Evolutionary conservation across 2,329 filamentous ascomycete genomes (phyloP).

Genomic region (Uncinocarpus reesii): DNA sequence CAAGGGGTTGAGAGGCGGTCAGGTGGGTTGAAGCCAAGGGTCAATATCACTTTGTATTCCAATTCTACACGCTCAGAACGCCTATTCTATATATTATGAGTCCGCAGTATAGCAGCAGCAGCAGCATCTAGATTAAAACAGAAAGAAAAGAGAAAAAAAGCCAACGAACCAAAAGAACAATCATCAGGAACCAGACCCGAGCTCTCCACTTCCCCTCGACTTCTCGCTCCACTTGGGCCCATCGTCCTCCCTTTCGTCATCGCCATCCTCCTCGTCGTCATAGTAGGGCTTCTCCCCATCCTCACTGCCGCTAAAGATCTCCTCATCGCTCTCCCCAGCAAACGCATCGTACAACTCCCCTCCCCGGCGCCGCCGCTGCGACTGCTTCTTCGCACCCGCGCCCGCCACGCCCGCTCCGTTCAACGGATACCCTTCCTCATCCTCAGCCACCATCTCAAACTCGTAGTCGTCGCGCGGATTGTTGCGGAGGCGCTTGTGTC

Average conservation of each 20-base stretch:
- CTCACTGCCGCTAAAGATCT: slow-evolving; percentile 43
- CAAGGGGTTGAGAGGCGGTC: neutral
- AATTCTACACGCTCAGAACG: neutral
- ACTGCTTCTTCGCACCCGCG: slow-evolving; percentile 40
- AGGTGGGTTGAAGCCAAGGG: neutral
- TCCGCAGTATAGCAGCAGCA: slow-evolving; percentile 9
- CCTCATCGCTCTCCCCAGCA: slow-evolving; percentile 79
- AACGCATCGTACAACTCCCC: slow-evolving; percentile 97
- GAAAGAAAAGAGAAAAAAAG: slow-evolving; percentile 16
- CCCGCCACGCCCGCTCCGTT: slow-evolving; percentile 25
- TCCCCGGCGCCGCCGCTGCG: slow-evolving; percentile 49
- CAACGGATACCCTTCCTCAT: slow-evolving; percentile 53
- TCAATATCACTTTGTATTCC: neutral
- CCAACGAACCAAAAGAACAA: neutral
- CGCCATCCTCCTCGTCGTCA: slow-evolving; percentile 26
- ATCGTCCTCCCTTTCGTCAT: neutral
- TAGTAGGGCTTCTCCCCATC: slow-evolving; percentile 38
- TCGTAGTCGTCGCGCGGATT: slow-evolving; percentile 75
- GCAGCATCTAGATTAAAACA: slow-evolving; percentile 8
- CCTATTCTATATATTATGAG: neutral
- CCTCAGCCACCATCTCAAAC: slow-evolving; percentile 82
- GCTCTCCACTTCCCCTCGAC: slow-evolving; percentile 15
- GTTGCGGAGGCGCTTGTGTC: slow-evolving; percentile 64
- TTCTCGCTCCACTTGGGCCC: slow-evolving; percentile 10
- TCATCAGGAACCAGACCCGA: slow-evolving; percentile 11